These are phyloP conservation scores for Lentinula novae-zelandiae DNA, from an alignment of 1,284 basidiomycete genomes.

Conservation along the genomic window DNA sequence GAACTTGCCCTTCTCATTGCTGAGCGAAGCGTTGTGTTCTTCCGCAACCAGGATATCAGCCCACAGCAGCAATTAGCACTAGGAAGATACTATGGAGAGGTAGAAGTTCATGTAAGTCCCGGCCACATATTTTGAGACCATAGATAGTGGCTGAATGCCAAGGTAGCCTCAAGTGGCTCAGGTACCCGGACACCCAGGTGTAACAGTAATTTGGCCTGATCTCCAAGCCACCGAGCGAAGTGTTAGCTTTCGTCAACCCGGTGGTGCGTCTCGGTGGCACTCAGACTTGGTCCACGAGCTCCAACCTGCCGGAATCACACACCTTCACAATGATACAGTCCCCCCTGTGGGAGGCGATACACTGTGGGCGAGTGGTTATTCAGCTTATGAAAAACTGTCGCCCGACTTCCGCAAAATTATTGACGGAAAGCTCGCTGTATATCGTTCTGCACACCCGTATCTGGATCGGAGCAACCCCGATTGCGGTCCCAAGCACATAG, in stretches of 20 bases:
- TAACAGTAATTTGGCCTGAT: background rate
- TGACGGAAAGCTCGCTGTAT: slow-evolving; percentile 7
- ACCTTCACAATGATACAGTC: slow-evolving; percentile 2
- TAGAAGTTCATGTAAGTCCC: background rate
- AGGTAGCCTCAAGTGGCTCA: background rate
- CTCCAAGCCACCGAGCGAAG: background rate
- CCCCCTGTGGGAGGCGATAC: slow-evolving; percentile 8
- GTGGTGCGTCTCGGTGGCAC: background rate
- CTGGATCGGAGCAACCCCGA: background rate
- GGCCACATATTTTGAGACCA: background rate
- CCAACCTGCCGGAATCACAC: slow-evolving; percentile 10
- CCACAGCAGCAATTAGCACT: background rate
- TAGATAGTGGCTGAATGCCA: background rate
- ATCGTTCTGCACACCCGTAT: slow-evolving; percentile 6
- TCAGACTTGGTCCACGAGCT: slow-evolving; percentile 4
- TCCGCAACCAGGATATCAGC: slow-evolving; percentile 2
- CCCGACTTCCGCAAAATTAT: slow-evolving; percentile 12
- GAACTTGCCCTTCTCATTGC: slow-evolving; percentile 8
- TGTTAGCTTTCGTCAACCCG: background rate
- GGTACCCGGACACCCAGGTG: background rate
- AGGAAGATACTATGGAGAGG: background rate
- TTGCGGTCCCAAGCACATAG: background rate
- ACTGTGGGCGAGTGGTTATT: slow-evolving; percentile 5
- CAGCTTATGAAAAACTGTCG: slow-evolving; percentile 10
- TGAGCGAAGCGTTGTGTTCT: slow-evolving; percentile 4